These are phyloP conservation scores for Nannizzia gypsea DNA, from an alignment of 2,329 filamentous ascomycete species.

Conservation along the genomic window DNA sequence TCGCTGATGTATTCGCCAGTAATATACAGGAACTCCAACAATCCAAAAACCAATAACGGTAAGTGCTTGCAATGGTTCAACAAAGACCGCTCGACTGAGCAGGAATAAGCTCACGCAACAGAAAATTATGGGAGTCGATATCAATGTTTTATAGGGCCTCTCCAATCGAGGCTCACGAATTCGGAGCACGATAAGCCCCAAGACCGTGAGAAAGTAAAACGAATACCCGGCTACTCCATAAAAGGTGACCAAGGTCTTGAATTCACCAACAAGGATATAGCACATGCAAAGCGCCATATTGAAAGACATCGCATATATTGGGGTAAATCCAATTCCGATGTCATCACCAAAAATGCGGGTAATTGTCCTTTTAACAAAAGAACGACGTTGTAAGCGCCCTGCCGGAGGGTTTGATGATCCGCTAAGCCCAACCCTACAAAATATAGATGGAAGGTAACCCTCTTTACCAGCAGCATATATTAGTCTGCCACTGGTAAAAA, in stretches of 20 bases:
- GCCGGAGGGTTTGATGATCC: conserved; percentile 20
- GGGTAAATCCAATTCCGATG: conserved; percentile 76
- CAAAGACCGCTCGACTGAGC: conserved; percentile 76
- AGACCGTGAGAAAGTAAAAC: conserved; percentile 92
- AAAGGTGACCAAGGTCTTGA: conserved; percentile 84
- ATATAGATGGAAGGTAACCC: conserved; percentile 74
- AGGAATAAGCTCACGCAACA: conserved; percentile 95
- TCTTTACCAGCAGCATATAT: conserved; percentile 93
- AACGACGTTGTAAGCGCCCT: conserved; percentile 33
- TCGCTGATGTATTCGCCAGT: conserved; percentile 64
- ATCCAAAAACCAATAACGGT: conserved; percentile 76
- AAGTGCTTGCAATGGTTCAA: conserved; percentile 79
- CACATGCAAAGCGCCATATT: conserved; percentile 61
- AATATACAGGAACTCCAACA: conserved; percentile 76
- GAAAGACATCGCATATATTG: conserved; percentile 79
- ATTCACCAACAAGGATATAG: conserved; percentile 82
- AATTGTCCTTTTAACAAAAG: conserved; percentile 48
- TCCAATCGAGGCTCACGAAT: conserved; percentile 80
- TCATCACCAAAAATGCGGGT: conserved; percentile 60
- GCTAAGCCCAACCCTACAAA: conserved; percentile 68
- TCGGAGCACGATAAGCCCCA: conserved; percentile 81
- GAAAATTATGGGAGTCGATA: conserved; percentile 92
- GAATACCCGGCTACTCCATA: conserved; percentile 95
- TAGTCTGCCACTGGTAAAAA: conserved; percentile 82
- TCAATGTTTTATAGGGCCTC: conserved; percentile 90